Evolutionary conservation across 345 rosid genomes (phyloP).

Genomic region (Populus davidiana): DNA sequence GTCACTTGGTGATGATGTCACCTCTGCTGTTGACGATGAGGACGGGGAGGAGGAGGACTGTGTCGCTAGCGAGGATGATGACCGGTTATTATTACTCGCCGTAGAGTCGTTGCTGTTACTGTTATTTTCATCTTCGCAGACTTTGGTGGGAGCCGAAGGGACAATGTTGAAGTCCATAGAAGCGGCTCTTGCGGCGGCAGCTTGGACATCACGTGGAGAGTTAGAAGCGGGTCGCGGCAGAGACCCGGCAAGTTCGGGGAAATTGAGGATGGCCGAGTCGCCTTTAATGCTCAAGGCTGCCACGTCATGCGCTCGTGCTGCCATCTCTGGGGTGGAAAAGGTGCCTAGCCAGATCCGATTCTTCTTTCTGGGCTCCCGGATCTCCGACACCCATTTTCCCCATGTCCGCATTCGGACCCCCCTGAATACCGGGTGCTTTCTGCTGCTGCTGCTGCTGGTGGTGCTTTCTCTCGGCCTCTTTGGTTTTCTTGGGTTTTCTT

Average conservation of each 20-base stretch:
- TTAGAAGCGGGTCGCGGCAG: slow-evolving; percentile 76
- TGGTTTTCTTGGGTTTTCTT: not conserved
- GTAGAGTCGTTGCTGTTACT: not conserved
- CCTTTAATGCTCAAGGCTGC: slow-evolving; percentile 90
- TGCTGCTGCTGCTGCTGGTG: slow-evolving; percentile 7
- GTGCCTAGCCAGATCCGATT: slow-evolving; percentile 97
- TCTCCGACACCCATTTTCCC: slow-evolving; percentile 99
- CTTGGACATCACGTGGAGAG: slow-evolving; percentile 85
- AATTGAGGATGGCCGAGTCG: slow-evolving; percentile 70
- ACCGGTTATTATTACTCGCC: not conserved
- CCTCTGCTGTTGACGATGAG: slow-evolving; percentile 10
- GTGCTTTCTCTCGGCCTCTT: slow-evolving; percentile 2
- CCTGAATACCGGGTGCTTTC: slow-evolving; percentile 59
- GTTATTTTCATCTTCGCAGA: not conserved
- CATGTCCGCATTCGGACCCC: slow-evolving; percentile 92
- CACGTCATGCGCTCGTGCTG: slow-evolving; percentile 98
- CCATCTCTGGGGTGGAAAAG: slow-evolving; percentile 86
- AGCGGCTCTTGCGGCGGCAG: slow-evolving; percentile 90
- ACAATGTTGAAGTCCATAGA: slow-evolving; percentile 40
- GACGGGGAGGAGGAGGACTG: slow-evolving; percentile 9
- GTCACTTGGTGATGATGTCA: slow-evolving; percentile 28
- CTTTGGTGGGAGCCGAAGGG: not conserved
- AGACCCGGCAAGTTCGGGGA: slow-evolving; percentile 66
- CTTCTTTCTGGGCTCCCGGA: slow-evolving; percentile 92
- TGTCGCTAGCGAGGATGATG: slow-evolving; percentile 12